Conservation (phyloP, 768 basidiomycete genomes). For the Lepiota brunneoincarnata region DNA sequence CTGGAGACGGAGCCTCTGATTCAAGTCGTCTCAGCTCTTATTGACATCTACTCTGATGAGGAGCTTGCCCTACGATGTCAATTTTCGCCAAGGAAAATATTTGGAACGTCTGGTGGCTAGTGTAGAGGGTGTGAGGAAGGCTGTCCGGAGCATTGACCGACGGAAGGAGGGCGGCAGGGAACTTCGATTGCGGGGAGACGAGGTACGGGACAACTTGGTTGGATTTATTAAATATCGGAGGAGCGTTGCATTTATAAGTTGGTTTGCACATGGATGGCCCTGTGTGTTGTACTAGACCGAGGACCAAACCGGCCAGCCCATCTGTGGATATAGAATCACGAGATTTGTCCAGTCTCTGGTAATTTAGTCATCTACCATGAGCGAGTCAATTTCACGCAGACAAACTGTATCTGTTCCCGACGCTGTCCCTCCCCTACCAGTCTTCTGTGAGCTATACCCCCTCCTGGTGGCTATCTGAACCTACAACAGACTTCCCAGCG, state of each 20-base stretch:
- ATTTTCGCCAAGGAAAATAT: conserved; percentile 67
- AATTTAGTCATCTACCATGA: not conserved
- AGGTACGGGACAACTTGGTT: conserved; percentile 70
- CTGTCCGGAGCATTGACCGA: conserved; percentile 63
- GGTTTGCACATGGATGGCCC: not conserved
- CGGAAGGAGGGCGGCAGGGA: conserved; percentile 66
- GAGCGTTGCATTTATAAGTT: conserved; percentile 42
- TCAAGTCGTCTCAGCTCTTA: conserved; percentile 77
- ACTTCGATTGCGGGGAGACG: conserved; percentile 66
- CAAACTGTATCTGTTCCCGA: conserved; percentile 27
- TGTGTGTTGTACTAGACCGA: not conserved
- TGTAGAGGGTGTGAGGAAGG: conserved; percentile 60
- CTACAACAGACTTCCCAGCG: conserved; percentile 18
- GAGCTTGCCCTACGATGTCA: conserved; percentile 71
- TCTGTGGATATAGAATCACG: not conserved
- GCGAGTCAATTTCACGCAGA: conserved; percentile 12
- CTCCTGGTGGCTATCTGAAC: not conserved
- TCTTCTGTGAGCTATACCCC: conserved; percentile 27
- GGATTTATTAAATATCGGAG: conserved; percentile 76
- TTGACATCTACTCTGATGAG: conserved; percentile 95
- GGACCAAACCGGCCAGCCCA: no score
- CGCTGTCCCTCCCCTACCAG: conserved; percentile 32
- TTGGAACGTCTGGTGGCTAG: conserved; percentile 53
- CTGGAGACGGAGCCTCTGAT: conserved; percentile 67
- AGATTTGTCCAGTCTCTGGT: not conserved